phyloP scores from a whole-genome alignment of 495 filamentous ascomycete genomes.

The Penicillium maclennaniae region DNA sequence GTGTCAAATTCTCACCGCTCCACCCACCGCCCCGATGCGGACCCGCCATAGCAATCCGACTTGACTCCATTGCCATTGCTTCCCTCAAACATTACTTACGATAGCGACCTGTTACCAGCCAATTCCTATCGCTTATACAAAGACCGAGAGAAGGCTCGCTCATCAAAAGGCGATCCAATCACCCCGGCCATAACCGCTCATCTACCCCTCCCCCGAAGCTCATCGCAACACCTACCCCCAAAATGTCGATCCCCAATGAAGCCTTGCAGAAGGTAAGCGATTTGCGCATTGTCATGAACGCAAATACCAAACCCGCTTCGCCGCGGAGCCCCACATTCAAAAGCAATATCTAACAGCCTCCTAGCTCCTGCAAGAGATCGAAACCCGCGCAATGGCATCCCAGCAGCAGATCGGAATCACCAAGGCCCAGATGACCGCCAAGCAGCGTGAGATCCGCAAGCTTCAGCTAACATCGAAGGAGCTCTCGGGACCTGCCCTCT shows the following conservation, averaged over 20 bases:
- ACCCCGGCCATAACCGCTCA: neutral
- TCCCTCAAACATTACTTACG: neutral
- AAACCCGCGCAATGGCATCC: conserved; percentile 77
- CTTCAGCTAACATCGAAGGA: conserved; percentile 85
- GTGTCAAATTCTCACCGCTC: neutral
- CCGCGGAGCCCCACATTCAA: too few relatives aligned
- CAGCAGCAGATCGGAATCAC: conserved; percentile 91
- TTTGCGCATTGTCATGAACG: neutral
- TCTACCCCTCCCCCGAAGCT: neutral
- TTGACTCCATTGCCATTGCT: neutral
- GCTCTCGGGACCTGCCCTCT: conserved; percentile 66
- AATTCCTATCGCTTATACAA: neutral
- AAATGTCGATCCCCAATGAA: conserved; percentile 95
- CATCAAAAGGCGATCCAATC: neutral
- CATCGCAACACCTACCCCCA: conserved; percentile 15
- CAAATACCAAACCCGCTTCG: neutral
- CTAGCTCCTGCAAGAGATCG: conserved; percentile 91
- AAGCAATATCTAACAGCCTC: conserved; percentile 10
- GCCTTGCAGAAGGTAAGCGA: conserved; percentile 80
- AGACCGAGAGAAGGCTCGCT: neutral
- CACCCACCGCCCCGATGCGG: neutral
- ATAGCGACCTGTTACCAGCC: neutral
- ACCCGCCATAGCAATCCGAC: neutral
- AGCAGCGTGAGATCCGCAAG: conserved; percentile 85
- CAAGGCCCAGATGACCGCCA: conserved; percentile 76